Base-by-base conservation (phyloP, 345 rosid species). In the Firmiana major region DNA sequence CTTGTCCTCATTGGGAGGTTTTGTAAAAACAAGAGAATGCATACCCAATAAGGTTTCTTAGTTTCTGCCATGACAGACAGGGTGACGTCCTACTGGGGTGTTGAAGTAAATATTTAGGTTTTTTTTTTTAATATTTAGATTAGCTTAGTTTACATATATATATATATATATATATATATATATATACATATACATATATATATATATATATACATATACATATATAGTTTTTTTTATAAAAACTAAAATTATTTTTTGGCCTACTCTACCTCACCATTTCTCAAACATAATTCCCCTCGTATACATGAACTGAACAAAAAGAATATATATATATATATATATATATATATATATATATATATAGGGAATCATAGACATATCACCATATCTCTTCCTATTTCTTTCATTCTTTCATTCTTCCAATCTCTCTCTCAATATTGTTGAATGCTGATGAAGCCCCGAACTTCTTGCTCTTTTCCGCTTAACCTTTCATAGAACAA, bases 391-490 rank as follows among this genome's bases (percentile, higher is more conserved):
- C 74, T 42, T 67, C 26, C 73, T 70, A 6, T 17, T 79, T 66
- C 74, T 75, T 63, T 63, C 78, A 42, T 69, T 57, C 75, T 80
- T 79, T 48, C 71, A 2, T 42, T 65, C 49, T 63, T 42, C 13
- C 53, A 13, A 42, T 65, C 49, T 40, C 75, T 76, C 71, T 82
- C 64, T 72, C 79, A 76, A 73, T 79, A 80, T 77, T 85, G 88
- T 76, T 79, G 79, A 22, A 86, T 81, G 87, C 83, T 82, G 84
- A 79, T 77, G 76, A 57, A 77, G 83, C 81, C 86, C 87, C 88
- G 87, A 73, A 81, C 79, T 79, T 80, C 57, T 83, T 84, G 87
- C 86, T 86, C 87, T 77, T 81, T 76, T 89, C 87, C 86, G 82
- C 42, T 84, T 84, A 81, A 73, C 60, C 81, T 84, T 83, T 89